These are phyloP conservation scores for Linnemannia schmuckeri DNA, from an alignment of 192 early-diverging fungal genomes.

Conservation along the genomic window DNA sequence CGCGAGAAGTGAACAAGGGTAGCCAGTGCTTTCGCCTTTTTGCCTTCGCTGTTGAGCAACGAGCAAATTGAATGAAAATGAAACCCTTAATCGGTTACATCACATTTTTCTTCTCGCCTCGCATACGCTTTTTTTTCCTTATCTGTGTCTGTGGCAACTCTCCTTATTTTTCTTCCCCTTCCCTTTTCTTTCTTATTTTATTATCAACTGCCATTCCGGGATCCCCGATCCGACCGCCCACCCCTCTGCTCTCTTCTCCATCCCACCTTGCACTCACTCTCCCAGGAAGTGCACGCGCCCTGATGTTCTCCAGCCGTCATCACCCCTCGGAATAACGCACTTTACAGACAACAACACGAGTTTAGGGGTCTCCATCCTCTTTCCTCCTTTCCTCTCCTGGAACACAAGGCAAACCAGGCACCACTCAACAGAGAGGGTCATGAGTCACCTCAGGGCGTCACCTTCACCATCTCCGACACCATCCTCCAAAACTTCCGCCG, in stretches of 20 bases:
- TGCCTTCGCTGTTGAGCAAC: too few relatives aligned
- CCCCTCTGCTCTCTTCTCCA: background rate
- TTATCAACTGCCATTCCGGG: conserved; percentile 4
- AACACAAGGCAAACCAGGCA: background rate
- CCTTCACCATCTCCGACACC: conserved; percentile 4
- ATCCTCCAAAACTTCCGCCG: background rate
- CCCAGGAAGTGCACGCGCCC: background rate
- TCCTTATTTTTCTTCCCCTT: background rate
- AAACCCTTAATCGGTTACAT: background rate
- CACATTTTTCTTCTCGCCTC: too few relatives aligned
- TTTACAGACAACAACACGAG: background rate
- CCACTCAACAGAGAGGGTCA: background rate
- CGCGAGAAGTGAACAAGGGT: background rate
- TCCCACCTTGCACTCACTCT: background rate
- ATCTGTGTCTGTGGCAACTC: too few relatives aligned
- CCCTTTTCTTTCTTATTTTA: background rate
- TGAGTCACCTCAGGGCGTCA: conserved; percentile 8
- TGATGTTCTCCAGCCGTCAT: background rate
- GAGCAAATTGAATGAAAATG: background rate
- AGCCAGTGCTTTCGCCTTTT: too few relatives aligned
- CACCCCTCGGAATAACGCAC: background rate
- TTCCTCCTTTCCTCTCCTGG: background rate
- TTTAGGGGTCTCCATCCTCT: background rate
- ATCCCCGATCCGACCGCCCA: background rate
- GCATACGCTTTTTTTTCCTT: background rate